Percentiles rank a stretch among this genome's conserved stretches.
phyloP scores from a whole-genome alignment of 306 rosid genomes.

The Crotalaria pallida region DNA sequence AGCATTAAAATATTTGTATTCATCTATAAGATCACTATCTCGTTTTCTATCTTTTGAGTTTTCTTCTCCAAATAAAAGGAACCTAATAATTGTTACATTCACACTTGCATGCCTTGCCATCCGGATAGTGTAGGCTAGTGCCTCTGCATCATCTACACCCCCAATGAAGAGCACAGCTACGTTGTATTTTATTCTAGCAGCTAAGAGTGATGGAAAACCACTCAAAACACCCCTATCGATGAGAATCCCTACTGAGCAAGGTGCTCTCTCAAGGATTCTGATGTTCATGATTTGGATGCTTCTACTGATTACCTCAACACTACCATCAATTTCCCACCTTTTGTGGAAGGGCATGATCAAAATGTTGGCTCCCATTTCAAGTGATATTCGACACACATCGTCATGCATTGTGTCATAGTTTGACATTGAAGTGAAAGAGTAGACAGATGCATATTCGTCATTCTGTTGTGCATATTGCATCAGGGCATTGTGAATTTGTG shows the following conservation, averaged over 20 bases:
- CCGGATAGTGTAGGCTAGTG: conserved; percentile 54
- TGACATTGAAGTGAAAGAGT: conserved; percentile 52
- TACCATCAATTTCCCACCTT: conserved; percentile 58
- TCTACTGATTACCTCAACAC: conserved; percentile 24
- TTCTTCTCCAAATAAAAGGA: conserved; percentile 55
- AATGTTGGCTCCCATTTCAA: conserved; percentile 36
- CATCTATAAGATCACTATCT: conserved; percentile 50
- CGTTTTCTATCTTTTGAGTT: conserved; percentile 42
- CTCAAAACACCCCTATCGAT: conserved; percentile 45
- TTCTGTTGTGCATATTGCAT: conserved; percentile 33
- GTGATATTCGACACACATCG: conserved; percentile 37
- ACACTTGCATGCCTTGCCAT: conserved; percentile 51
- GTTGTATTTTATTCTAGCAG: conserved; percentile 15
- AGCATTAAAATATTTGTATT: conserved; percentile 33
- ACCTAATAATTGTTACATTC: conserved; percentile 47
- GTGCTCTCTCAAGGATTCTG: conserved; percentile 44
- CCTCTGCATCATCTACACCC: conserved; percentile 63
- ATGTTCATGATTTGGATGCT: conserved; percentile 36
- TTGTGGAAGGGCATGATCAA: conserved; percentile 61
- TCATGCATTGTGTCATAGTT: conserved; percentile 34
- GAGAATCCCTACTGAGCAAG: conserved; percentile 66
- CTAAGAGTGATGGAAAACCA: conserved; percentile 23
- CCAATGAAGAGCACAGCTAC: conserved; percentile 64
- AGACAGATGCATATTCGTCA: conserved; percentile 27
- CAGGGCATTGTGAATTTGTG: conserved; percentile 43